Conservation (phyloP, 2,329 filamentous ascomycete genomes). For the Grosmannia huntii region DNA sequence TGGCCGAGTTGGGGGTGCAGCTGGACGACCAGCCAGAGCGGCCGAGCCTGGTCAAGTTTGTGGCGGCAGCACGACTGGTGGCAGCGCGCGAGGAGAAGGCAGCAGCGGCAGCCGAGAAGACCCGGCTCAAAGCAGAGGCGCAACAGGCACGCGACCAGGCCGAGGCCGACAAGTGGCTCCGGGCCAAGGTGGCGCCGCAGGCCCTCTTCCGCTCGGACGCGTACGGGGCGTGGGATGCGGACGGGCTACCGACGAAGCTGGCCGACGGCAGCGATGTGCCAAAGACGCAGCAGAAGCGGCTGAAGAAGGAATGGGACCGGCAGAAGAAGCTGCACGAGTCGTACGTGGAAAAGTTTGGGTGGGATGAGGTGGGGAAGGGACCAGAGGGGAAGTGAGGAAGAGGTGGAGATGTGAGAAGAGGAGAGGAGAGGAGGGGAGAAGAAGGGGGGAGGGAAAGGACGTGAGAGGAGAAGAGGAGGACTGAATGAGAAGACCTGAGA, state of each 20-base stretch:
- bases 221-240: constrained; percentile 52
- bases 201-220: constrained; percentile 32
- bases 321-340: constrained; percentile 56
- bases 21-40: constrained; percentile 51
- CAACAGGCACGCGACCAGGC: constrained; percentile 28
- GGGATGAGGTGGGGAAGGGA: constrained; percentile 2
- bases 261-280: constrained; percentile 50
- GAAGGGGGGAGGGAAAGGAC: not conserved
- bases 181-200: constrained; percentile 17
- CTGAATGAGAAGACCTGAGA: too few relatives aligned
- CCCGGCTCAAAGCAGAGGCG: constrained; percentile 26
- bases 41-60: constrained; percentile 50
- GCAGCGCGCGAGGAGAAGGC: constrained; percentile 41
- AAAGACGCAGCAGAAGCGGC: constrained; percentile 51
- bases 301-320: constrained; percentile 58
- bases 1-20: constrained; percentile 55
- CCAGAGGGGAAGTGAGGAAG: not conserved
- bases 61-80: constrained; percentile 42
- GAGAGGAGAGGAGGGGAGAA: not conserved
- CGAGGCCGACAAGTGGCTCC: constrained; percentile 14
- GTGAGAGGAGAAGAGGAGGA: too few relatives aligned
- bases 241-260: constrained; percentile 50
- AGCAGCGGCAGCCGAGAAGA: constrained; percentile 35
- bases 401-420: not conserved
- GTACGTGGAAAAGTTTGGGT: constrained; percentile 21